phyloP scores from a whole-genome alignment of 352 stramenopile species.

The Globisporangium lucens region DNA sequence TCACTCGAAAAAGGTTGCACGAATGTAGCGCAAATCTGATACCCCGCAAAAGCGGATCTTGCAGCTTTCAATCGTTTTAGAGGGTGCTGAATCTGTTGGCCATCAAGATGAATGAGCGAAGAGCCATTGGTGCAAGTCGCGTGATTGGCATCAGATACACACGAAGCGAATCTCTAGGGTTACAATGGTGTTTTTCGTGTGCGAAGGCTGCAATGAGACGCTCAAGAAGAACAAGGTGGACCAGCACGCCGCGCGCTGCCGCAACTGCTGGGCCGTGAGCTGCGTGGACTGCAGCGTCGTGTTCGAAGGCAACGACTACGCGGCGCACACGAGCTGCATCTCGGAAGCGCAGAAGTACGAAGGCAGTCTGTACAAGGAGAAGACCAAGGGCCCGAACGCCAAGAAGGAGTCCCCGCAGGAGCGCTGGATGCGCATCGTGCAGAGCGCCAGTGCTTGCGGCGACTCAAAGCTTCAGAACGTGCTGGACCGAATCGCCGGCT shows the following conservation, averaged over 20 bases:
- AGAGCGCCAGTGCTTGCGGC: conserved; percentile 35
- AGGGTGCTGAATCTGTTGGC: background rate
- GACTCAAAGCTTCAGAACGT: conserved; percentile 63
- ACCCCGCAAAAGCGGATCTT: background rate
- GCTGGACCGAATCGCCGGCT: conserved; percentile 70
- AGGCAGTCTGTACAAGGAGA: conserved; percentile 78
- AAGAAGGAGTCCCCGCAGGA: conserved; percentile 89
- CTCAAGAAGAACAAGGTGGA: conserved; percentile 95
- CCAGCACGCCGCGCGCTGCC: conserved; percentile 75
- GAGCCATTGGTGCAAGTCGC: background rate
- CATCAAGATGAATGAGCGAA: background rate
- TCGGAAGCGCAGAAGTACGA: conserved; percentile 95
- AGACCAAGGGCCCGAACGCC: conserved; percentile 47
- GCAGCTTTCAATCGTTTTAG: background rate
- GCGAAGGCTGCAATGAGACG: conserved; percentile 88
- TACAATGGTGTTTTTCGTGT: conserved; percentile 86
- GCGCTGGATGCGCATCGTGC: conserved; percentile 80
- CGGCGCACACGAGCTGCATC: conserved; percentile 89
- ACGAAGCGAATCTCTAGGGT: background rate
- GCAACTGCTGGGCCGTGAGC: conserved; percentile 90
- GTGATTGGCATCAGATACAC: background rate
- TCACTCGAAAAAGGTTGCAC: background rate
- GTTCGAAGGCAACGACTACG: conserved; percentile 89
- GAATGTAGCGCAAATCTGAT: conserved; percentile 1
- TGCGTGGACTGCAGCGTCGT: conserved; percentile 93